These are phyloP conservation scores for Plenodomus tracheiphilus DNA, from an alignment of 2,329 filamentous ascomycete genomes.

Conservation along the genomic window DNA sequence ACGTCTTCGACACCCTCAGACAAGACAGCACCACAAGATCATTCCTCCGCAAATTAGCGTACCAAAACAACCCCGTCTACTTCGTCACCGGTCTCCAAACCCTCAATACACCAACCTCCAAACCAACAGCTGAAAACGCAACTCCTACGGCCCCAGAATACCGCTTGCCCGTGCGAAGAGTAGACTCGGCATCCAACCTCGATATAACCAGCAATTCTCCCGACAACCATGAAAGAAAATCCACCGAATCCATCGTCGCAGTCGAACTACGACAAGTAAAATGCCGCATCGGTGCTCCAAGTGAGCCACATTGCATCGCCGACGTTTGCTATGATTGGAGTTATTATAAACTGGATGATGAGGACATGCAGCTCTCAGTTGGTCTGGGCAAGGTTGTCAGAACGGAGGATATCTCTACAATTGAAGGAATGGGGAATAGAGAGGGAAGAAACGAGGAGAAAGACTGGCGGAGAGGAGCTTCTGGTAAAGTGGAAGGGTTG, in stretches of 20 bases:
- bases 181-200: constrained; percentile 20
- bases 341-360: constrained; percentile 17
- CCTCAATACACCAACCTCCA: too few relatives aligned
- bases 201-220: neutral
- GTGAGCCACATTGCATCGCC: constrained; percentile 26
- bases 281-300: constrained; percentile 18
- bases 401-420: constrained; percentile 18
- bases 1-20: constrained; percentile 29
- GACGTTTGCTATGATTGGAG: constrained; percentile 31
- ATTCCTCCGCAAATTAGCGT: constrained; percentile 32
- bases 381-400: constrained; percentile 26
- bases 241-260: constrained; percentile 16
- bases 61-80: constrained; percentile 50
- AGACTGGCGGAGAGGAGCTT: too few relatives aligned
- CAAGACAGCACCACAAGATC: constrained; percentile 19
- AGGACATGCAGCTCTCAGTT: constrained; percentile 28
- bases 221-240: neutral
- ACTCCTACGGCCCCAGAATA: constrained; percentile 14
- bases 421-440: neutral
- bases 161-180: constrained; percentile 21
- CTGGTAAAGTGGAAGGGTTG: neutral
- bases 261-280: constrained; percentile 27
- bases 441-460: neutral
- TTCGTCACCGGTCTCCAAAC: constrained; percentile 54
- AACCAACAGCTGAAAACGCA: constrained; percentile 10